phyloP scores from a whole-genome alignment of 1,284 basidiomycete genomes.

The Ganoderma sinense region DNA sequence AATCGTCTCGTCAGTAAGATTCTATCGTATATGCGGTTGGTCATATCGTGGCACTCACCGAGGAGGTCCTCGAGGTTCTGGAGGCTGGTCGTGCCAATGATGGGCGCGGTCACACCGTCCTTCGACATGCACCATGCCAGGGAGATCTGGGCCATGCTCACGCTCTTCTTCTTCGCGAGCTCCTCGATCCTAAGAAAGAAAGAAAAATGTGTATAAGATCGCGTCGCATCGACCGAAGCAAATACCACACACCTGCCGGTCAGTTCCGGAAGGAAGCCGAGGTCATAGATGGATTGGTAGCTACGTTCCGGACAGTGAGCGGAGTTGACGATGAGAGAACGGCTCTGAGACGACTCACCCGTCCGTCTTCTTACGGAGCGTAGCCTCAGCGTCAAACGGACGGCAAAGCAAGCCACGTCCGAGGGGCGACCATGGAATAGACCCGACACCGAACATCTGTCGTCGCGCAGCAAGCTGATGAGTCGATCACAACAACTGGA shows the following conservation, averaged over 20 bases:
- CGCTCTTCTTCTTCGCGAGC: slow-evolving; percentile 43
- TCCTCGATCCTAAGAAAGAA: slow-evolving; percentile 42
- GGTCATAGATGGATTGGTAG: slow-evolving; percentile 38
- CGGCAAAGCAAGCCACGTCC: slow-evolving; percentile 46
- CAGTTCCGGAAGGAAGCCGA: slow-evolving; percentile 5
- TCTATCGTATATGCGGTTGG: too few relatives aligned
- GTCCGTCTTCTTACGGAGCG: slow-evolving; percentile 15
- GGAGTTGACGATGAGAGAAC: neutral
- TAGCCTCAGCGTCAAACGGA: slow-evolving; percentile 33
- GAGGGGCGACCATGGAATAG: slow-evolving; percentile 53
- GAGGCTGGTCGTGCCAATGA: slow-evolving; percentile 59
- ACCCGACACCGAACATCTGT: slow-evolving; percentile 45
- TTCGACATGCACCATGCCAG: slow-evolving; percentile 27
- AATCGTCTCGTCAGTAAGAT: neutral
- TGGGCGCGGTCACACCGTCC: slow-evolving; percentile 55
- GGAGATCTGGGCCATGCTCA: slow-evolving; percentile 48
- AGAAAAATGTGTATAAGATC: neutral
- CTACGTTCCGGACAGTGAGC: slow-evolving; percentile 33
- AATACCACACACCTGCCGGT: slow-evolving; percentile 11
- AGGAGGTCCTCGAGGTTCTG: slow-evolving; percentile 58
- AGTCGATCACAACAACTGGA: neutral
- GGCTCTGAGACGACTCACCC: neutral
- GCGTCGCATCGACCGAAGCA: neutral
- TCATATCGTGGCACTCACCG: slow-evolving; percentile 38
- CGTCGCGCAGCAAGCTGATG: neutral